phyloP scores from a whole-genome alignment of 2,329 filamentous ascomycete species.

The Leptodontidium sp. region DNA sequence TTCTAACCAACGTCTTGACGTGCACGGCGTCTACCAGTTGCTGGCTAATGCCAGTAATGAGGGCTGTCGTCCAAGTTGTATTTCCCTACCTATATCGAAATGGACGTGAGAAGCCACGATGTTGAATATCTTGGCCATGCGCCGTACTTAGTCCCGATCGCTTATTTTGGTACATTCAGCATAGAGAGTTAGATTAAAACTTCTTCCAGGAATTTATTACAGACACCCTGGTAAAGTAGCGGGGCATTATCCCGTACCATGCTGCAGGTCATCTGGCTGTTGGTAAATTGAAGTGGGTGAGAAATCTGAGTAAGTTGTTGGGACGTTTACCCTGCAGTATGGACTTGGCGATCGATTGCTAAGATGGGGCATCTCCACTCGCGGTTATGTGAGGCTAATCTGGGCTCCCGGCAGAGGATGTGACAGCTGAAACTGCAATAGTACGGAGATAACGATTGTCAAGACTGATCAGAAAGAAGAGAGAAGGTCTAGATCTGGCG shows the following conservation, averaged over 20 bases:
- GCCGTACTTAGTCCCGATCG: background rate
- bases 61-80: background rate
- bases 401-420: no score
- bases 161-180: background rate
- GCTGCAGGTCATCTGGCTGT: background rate
- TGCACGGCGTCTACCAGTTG: background rate
- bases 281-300: background rate
- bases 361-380: no score
- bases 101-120: background rate
- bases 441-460: no score
- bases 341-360: background rate
- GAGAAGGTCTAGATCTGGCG: no score
- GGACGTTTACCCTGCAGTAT: constrained; percentile 2
- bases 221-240: constrained; percentile 3
- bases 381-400: no score
- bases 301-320: background rate
- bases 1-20: constrained; percentile 1
- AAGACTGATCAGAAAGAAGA: no score
- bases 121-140: constrained; percentile 3
- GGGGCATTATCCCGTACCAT: background rate
- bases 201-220: background rate
- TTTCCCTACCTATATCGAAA: constrained; percentile 6
- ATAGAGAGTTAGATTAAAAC: constrained; percentile 1
- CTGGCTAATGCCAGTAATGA: background rate
- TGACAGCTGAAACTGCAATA: no score